These are phyloP conservation scores for Chaetomium olivaceum DNA, from an alignment of 2,329 filamentous ascomycete species.

Conservation along the genomic window DNA sequence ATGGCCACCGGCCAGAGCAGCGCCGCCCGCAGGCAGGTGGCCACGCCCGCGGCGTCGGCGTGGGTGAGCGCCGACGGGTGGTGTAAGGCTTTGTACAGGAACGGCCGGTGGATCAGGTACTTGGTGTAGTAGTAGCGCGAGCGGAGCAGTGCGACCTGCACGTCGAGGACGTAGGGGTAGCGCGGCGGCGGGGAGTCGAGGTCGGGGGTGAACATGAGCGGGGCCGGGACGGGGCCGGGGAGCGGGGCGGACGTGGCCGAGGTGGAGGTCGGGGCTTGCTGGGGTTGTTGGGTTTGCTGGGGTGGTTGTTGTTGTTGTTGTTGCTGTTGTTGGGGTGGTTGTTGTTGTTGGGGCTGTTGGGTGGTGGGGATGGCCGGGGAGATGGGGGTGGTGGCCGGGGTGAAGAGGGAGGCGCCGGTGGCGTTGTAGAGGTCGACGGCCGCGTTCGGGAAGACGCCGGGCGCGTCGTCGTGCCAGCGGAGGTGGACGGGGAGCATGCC, in stretches of 20 bases:
- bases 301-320: neutral
- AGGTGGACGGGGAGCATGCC: constrained; percentile 54
- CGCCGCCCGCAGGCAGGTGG: constrained; percentile 57
- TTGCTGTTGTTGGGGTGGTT: neutral
- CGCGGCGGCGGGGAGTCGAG: constrained; percentile 45
- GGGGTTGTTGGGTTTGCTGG: neutral
- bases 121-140: constrained; percentile 61
- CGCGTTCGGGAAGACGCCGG: constrained; percentile 44
- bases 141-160: constrained; percentile 58
- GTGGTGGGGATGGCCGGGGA: constrained; percentile 30
- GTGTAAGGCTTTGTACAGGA: constrained; percentile 61
- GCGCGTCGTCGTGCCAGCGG: constrained; percentile 58
- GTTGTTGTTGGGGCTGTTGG: neutral
- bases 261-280: neutral
- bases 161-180: constrained; percentile 55
- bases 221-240: constrained; percentile 22
- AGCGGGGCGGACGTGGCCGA: neutral
- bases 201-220: constrained; percentile 49
- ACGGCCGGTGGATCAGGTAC: constrained; percentile 59
- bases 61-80: constrained; percentile 54
- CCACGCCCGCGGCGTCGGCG: constrained; percentile 57
- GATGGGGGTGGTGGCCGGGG: constrained; percentile 29
- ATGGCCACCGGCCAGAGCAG: constrained; percentile 62
- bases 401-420: constrained; percentile 7
- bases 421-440: constrained; percentile 31